Base-by-base conservation (phyloP, 129 eudicot species). In the Flaveria brownii region DNA sequence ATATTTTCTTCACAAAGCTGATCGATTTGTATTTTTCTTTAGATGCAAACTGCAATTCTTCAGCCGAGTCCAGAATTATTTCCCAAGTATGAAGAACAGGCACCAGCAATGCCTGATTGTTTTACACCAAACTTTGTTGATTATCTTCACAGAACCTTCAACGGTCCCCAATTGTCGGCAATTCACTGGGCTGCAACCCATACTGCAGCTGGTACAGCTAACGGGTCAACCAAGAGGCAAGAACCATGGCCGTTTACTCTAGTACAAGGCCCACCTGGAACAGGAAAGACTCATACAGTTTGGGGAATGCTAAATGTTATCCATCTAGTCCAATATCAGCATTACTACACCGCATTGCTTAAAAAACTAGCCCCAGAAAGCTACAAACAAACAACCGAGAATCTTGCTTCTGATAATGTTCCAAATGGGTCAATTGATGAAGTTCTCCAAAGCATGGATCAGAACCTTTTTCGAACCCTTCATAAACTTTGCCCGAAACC, bases 161-260 rank as follows among this genome's bases (percentile, higher is more conserved):
- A 94, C 64, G 87, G 62, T 15, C 99, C 99, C 20, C 99, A 94
- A 80, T 77, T 94, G 72, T 91, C 87, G 18, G 97, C 99, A 61
- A 94, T 94, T 54, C 99, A 94, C 73, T 94, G 99, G 99, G 99
- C 99, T 65, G 99, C 99, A 22, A 94, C 79, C 72, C 99, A 94
- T 79, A 94, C 99, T 51, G 99, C 97, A 8, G 97, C 99, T 52
- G 97, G 99, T 73, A 87, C 97, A 17, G 79, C 89, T 55, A 91
- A 80, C 76, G 97, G 89, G 72, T 11, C 70, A 68, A 80, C 93
- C 15, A 94, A 89, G 78, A 91, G 77, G 77, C 97, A 90, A 84
- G 98, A 93, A 30, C 98, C 97, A 8, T 94, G 99, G 99, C 99
- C 99, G 14, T 94, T 94, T 57, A 94, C 99, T 49, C 81, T 94